phyloP scores from a whole-genome alignment of 306 rosid species.

The Spatholobus suberectus region DNA sequence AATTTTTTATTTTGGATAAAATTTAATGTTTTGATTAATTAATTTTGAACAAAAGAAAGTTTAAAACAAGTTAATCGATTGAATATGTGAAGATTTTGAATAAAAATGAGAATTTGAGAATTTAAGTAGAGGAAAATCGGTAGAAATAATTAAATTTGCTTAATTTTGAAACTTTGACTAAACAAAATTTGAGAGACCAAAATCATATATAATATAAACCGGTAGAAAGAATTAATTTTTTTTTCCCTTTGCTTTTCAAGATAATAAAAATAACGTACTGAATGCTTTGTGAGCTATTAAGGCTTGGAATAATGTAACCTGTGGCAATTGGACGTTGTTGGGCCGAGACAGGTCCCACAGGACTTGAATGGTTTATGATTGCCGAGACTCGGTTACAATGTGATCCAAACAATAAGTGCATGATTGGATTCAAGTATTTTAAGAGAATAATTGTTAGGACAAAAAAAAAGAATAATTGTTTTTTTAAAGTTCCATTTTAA shows the following conservation, averaged over 20 bases:
- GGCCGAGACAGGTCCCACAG: neutral
- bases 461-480: no score
- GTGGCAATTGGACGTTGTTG: neutral
- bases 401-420: neutral
- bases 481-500: no score
- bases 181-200: neutral
- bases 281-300: neutral
- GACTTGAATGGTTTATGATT: neutral
- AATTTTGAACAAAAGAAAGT: no score
- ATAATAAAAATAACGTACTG: neutral
- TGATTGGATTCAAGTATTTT: neutral
- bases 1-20: no score
- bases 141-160: neutral
- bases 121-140: neutral
- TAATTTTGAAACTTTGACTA: neutral
- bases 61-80: neutral
- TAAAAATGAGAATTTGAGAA: neutral
- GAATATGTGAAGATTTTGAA: neutral
- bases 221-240: no score
- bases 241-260: neutral
- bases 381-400: neutral
- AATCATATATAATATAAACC: no score
- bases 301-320: neutral
- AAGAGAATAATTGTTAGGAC: neutral
- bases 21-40: no score